phyloP scores from a whole-genome alignment of 2,329 filamentous ascomycete genomes.

The Tricladium varicosporioides region DNA sequence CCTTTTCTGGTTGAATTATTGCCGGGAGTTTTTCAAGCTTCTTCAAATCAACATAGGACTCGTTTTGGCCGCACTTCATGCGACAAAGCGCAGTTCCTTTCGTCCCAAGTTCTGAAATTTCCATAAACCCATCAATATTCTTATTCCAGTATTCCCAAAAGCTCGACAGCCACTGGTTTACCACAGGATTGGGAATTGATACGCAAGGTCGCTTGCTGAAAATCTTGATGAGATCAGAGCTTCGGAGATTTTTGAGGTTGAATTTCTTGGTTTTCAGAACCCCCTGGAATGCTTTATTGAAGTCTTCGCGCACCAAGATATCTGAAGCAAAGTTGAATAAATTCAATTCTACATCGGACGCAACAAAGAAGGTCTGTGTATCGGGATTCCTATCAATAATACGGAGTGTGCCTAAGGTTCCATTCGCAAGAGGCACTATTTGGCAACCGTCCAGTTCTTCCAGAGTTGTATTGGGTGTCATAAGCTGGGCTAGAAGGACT shows the following conservation, averaged over 20 bases:
- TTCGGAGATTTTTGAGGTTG: slow-evolving; percentile 22
- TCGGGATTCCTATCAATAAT: not conserved
- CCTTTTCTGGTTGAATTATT: slow-evolving; percentile 13
- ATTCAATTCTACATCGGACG: slow-evolving; percentile 13
- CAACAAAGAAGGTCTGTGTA: slow-evolving; percentile 15
- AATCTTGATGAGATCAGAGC: slow-evolving; percentile 20
- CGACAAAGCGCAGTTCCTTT: slow-evolving; percentile 9
- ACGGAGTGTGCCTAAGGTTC: slow-evolving; percentile 19
- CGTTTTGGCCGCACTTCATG: slow-evolving; percentile 6
- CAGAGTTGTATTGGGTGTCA: slow-evolving; percentile 11
- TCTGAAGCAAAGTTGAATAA: slow-evolving; percentile 27
- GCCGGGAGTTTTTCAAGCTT: slow-evolving; percentile 16
- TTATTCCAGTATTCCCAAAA: slow-evolving; percentile 28
- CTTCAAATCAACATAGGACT: slow-evolving; percentile 6
- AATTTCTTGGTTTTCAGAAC: slow-evolving; percentile 17
- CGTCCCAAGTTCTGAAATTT: not conserved
- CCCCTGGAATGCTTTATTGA: not conserved
- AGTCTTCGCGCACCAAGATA: slow-evolving; percentile 10
- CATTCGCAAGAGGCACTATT: slow-evolving; percentile 28
- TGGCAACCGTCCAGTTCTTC: slow-evolving; percentile 27
- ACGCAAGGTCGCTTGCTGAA: slow-evolving; percentile 3
- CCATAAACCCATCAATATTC: not conserved
- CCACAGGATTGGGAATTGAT: not conserved
- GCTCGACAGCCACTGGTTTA: slow-evolving; percentile 20
- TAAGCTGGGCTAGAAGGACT: slow-evolving; percentile 8